phyloP scores from a whole-genome alignment of 1,139 yeast species.

The Pichia sp. region DNA sequence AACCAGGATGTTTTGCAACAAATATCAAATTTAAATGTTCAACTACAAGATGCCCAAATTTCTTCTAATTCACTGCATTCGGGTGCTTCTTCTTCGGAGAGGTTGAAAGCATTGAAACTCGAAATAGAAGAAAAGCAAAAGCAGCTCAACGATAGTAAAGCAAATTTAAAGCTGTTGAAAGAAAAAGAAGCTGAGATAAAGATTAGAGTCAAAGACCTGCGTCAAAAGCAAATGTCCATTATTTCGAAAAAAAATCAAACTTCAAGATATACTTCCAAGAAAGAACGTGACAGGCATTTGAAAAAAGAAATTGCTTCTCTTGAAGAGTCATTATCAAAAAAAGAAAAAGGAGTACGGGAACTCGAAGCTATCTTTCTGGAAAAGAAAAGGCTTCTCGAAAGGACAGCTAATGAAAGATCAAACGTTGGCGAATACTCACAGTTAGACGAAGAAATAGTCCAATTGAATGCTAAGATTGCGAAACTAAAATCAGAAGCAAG shows the following conservation, averaged over 20 bases:
- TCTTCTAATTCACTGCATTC: conserved; percentile 4
- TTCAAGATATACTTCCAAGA: conserved; percentile 51
- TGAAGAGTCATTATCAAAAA: conserved; percentile 31
- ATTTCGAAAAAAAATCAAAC: conserved; percentile 73
- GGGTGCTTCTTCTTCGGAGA: conserved; percentile 6
- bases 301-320: conserved; percentile 43
- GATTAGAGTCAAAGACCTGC: conserved; percentile 40
- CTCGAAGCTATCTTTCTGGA: conserved; percentile 5
- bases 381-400: neutral
- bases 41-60: conserved; percentile 29
- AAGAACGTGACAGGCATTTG: conserved; percentile 73
- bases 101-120: neutral
- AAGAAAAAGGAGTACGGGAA: conserved; percentile 12
- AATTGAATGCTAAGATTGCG: conserved; percentile 28
- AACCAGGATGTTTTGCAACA: conserved; percentile 42
- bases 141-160: conserved; percentile 41
- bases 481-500: conserved; percentile 40
- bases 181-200: conserved; percentile 45
- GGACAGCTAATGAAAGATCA: conserved; percentile 4
- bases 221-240: conserved; percentile 57
- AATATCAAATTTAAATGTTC: conserved; percentile 30
- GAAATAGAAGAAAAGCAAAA: conserved; percentile 32
- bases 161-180: conserved; percentile 36
- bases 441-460: conserved; percentile 18
- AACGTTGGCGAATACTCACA: conserved; percentile 1